Evolutionary conservation across 1,284 basidiomycete genomes (phyloP).

Genomic region (Kwoniella shivajii): DNA sequence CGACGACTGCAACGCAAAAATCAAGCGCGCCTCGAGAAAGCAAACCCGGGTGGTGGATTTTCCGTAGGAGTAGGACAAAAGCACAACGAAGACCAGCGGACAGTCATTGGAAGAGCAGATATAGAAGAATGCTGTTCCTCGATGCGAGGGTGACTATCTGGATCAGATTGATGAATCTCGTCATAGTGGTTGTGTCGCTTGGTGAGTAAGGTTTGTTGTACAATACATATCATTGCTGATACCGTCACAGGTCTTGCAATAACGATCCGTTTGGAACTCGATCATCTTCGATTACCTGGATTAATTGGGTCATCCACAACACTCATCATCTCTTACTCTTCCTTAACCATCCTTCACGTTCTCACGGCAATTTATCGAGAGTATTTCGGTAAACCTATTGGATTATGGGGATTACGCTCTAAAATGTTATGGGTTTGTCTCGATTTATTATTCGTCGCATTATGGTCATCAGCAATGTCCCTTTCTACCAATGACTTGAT

Average conservation of each 20-base stretch:
- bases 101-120: slow-evolving; percentile 36
- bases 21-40: slow-evolving; percentile 1
- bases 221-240: not conserved
- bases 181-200: slow-evolving; percentile 54
- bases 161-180: slow-evolving; percentile 58
- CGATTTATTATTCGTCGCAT: slow-evolving; percentile 58
- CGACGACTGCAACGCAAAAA: not conserved
- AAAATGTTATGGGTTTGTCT: slow-evolving; percentile 56
- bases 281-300: slow-evolving; percentile 43
- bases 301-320: slow-evolving; percentile 59
- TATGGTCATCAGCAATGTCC: slow-evolving; percentile 52
- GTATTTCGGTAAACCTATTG: slow-evolving; percentile 61
- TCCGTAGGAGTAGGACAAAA: slow-evolving; percentile 4
- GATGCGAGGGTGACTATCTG: slow-evolving; percentile 59
- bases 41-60: slow-evolving; percentile 6
- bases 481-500: slow-evolving; percentile 61
- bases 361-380: slow-evolving; percentile 56
- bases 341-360: slow-evolving; percentile 58
- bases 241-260: slow-evolving; percentile 48
- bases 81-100: slow-evolving; percentile 19
- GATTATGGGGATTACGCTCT: slow-evolving; percentile 58
- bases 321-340: slow-evolving; percentile 57
- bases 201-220: slow-evolving; percentile 29
- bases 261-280: slow-evolving; percentile 52
- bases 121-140: slow-evolving; percentile 52